A percentile compares a stretch with the other conserved stretches of the same genome.
Evolutionary conservation across 2,329 filamentous ascomycete species (phyloP).

Genomic region (Emmonsiellopsis sp.): DNA sequence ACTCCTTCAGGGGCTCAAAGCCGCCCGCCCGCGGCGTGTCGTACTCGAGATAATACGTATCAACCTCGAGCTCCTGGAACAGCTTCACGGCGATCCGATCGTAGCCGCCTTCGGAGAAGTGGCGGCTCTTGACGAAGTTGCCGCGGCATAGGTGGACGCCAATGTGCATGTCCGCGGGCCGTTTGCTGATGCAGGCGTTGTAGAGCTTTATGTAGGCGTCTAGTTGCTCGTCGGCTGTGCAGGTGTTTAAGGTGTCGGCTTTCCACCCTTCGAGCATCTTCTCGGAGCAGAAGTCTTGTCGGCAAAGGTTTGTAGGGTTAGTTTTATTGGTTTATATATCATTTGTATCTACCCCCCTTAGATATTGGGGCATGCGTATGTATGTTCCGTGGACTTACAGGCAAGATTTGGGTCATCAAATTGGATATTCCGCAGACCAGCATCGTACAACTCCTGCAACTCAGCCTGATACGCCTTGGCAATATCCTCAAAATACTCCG

Average conservation of each 20-base stretch:
- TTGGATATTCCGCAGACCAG: slow-evolving; percentile 57
- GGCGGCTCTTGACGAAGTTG: slow-evolving; percentile 58
- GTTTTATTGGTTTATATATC: background rate
- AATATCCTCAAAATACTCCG: slow-evolving; percentile 57
- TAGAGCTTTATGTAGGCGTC: slow-evolving; percentile 69
- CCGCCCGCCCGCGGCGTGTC: slow-evolving; percentile 57
- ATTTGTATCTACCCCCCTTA: too few species aligned
- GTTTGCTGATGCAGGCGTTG: slow-evolving; percentile 58
- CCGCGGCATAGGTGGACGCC: slow-evolving; percentile 64
- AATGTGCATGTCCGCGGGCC: slow-evolving; percentile 62
- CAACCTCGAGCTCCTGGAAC: slow-evolving; percentile 53
- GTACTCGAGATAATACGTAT: slow-evolving; percentile 63
- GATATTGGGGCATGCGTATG: too few species aligned
- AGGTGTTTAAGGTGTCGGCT: slow-evolving; percentile 57
- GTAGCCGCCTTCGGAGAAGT: slow-evolving; percentile 59
- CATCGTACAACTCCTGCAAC: slow-evolving; percentile 51
- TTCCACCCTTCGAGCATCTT: slow-evolving; percentile 64
- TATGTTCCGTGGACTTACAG: slow-evolving; percentile 40
- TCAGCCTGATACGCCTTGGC: slow-evolving; percentile 59
- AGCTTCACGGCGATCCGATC: slow-evolving; percentile 59
- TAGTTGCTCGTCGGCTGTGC: slow-evolving; percentile 60
- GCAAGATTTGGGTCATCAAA: slow-evolving; percentile 60
- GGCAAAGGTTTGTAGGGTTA: background rate
- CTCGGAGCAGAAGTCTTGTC: slow-evolving; percentile 62
- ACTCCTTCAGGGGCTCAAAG: slow-evolving; percentile 54